These are phyloP conservation scores for Circinella minor DNA, from an alignment of 371 early-diverging fungal species.

Conservation along the genomic window DNA sequence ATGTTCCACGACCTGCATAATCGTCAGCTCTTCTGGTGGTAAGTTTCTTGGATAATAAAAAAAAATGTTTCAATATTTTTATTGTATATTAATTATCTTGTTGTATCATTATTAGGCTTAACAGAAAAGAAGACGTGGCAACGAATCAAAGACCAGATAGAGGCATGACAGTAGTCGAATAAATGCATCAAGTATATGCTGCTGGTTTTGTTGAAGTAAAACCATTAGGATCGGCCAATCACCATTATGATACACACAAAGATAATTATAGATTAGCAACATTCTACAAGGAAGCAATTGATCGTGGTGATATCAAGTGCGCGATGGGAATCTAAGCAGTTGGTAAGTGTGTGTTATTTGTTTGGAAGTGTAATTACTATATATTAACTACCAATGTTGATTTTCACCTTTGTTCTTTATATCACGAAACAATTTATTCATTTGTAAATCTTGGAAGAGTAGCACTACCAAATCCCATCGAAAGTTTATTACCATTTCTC, in stretches of 20 bases:
- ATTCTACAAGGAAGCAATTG: slow-evolving; percentile 25
- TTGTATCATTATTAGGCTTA: slow-evolving; percentile 5
- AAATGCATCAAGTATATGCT: slow-evolving; percentile 9
- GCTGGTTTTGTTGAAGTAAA: slow-evolving; percentile 14
- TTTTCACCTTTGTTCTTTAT: too few relatives aligned
- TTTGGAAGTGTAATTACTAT: too few relatives aligned
- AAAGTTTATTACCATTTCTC: too few relatives aligned
- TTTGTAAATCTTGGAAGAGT: too few relatives aligned
- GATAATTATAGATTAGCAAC: slow-evolving; percentile 14
- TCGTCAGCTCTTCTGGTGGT: slow-evolving; percentile 9
- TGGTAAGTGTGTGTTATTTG: slow-evolving; percentile 9
- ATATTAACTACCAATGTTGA: too few relatives aligned
- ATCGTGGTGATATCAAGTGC: slow-evolving; percentile 18
- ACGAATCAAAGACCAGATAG: background rate
- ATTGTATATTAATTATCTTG: background rate
- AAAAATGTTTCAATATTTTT: too few relatives aligned
- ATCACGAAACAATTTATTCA: too few relatives aligned
- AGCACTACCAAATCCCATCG: too few relatives aligned
- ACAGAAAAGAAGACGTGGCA: slow-evolving; percentile 1
- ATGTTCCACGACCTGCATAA: background rate
- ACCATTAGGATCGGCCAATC: slow-evolving; percentile 7
- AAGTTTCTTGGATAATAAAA: background rate
- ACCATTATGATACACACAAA: slow-evolving; percentile 15
- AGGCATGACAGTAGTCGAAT: slow-evolving; percentile 6
- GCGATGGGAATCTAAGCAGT: slow-evolving; percentile 22